phyloP scores from a whole-genome alignment of 2,329 filamentous ascomycete species.

The Penicillium sp. region DNA sequence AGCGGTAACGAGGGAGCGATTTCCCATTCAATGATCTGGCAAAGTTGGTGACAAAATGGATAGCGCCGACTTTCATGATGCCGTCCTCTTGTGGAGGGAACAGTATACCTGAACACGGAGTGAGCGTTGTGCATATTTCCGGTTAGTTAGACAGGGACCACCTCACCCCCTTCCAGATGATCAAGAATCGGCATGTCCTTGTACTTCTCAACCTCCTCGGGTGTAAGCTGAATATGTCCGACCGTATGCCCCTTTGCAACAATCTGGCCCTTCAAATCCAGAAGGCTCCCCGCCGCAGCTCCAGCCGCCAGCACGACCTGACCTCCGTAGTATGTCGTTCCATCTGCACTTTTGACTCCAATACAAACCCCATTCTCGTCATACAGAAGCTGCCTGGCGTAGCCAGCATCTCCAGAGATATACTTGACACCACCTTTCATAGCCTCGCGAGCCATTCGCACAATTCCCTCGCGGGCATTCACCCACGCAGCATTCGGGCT shows the following conservation, averaged over 20 bases:
- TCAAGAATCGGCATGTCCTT: conserved; percentile 41
- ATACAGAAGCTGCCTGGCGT: conserved; percentile 3
- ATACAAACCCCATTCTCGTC: conserved; percentile 2
- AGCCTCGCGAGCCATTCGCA: conserved; percentile 3
- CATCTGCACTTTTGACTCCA: conserved; percentile 5
- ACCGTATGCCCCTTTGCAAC: conserved; percentile 19
- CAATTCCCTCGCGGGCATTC: conserved; percentile 9
- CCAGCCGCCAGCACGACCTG: conserved; percentile 7
- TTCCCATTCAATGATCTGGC: conserved; percentile 2
- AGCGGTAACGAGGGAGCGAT: conserved; percentile 12
- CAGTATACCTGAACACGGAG: conserved; percentile 25
- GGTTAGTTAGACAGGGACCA: not conserved
- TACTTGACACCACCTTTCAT: conserved; percentile 1
- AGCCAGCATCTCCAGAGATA: not conserved
- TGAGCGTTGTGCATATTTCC: not conserved
- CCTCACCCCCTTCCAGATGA: conserved; percentile 30
- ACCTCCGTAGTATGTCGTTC: not conserved
- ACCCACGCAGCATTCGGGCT: conserved; percentile 9
- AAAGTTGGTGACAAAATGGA: conserved; percentile 14
- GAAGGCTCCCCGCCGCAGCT: not conserved
- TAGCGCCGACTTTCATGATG: conserved; percentile 12
- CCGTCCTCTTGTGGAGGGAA: conserved; percentile 35
- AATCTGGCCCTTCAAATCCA: conserved; percentile 9
- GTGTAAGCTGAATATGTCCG: conserved; percentile 34
- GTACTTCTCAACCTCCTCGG: conserved; percentile 36